Conservation (phyloP, 805 yeast species). For the Sungouiozyma intestinalis region DNA sequence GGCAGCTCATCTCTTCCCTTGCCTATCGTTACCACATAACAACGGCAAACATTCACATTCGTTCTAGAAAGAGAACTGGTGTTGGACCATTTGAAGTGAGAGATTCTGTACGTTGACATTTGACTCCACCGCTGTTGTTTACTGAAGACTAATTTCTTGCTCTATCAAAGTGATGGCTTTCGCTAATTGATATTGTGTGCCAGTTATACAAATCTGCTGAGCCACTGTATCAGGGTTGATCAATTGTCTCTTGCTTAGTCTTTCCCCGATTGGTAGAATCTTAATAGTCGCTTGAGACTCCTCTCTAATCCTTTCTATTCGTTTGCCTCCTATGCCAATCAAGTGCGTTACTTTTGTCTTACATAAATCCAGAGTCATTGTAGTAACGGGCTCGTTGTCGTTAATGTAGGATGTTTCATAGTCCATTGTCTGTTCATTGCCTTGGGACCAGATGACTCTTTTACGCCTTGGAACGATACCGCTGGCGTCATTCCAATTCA, state of each 20-base stretch:
- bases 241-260: conserved; percentile 7
- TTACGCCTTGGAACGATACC: background rate
- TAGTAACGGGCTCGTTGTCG: conserved; percentile 1
- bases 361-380: conserved; percentile 7
- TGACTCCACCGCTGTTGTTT: too few species aligned
- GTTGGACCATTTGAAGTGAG: background rate
- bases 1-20: background rate
- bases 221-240: conserved; percentile 7
- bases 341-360: conserved; percentile 32
- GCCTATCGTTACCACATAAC: background rate
- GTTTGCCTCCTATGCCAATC: conserved; percentile 35
- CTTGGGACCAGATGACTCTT: background rate
- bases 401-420: too few species aligned
- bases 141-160: background rate
- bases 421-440: too few species aligned
- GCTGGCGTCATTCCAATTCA: background rate
- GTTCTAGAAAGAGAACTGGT: too few species aligned
- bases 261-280: conserved; percentile 27
- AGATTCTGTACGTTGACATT: too few species aligned
- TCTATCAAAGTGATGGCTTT: conserved; percentile 24
- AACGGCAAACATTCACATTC: background rate
- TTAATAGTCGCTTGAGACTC: conserved; percentile 31
- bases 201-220: conserved; percentile 28
- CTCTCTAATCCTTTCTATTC: conserved; percentile 30
- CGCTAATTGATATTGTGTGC: conserved; percentile 17